A percentile compares a stretch with the other conserved stretches of the same genome.
These are phyloP conservation scores for Litsea cubeba DNA, from an alignment of 164 flowering plant species.

Conservation along the genomic window DNA sequence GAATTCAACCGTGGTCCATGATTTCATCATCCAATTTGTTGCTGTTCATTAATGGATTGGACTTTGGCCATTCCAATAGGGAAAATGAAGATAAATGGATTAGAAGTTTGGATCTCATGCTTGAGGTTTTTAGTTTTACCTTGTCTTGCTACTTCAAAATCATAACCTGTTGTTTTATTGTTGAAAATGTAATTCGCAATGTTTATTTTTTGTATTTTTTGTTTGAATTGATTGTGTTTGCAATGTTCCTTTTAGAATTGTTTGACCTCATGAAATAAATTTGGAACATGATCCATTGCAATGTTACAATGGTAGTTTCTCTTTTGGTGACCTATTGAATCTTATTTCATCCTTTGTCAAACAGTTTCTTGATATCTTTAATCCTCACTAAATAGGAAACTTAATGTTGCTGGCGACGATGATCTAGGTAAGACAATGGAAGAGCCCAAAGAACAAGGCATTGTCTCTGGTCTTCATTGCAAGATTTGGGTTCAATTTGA, in stretches of 20 bases:
- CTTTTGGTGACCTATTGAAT: neutral
- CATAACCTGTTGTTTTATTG: no score
- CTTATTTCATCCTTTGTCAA: neutral
- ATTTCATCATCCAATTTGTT: no score
- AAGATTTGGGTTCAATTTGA: constrained; percentile 82
- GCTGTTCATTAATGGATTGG: no score
- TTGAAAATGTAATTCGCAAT: neutral
- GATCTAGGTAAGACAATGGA: constrained; percentile 53
- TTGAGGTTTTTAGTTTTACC: no score
- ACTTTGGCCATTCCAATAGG: no score
- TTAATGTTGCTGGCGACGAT: constrained; percentile 78
- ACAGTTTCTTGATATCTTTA: constrained; percentile 4
- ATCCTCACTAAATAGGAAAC: constrained; percentile 53
- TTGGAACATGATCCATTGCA: neutral
- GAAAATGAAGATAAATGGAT: no score
- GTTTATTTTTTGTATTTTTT: no score
- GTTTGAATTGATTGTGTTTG: no score
- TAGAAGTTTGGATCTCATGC: no score
- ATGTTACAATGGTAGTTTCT: neutral
- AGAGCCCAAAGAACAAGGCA: constrained; percentile 33
- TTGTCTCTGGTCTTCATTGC: constrained; percentile 81
- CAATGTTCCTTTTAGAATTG: neutral
- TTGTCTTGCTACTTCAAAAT: no score
- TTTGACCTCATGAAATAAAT: neutral
- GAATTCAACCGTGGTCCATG: no score